Base-by-base conservation (phyloP, 345 rosid genomes). In the Eucalyptus cloeziana region DNA sequence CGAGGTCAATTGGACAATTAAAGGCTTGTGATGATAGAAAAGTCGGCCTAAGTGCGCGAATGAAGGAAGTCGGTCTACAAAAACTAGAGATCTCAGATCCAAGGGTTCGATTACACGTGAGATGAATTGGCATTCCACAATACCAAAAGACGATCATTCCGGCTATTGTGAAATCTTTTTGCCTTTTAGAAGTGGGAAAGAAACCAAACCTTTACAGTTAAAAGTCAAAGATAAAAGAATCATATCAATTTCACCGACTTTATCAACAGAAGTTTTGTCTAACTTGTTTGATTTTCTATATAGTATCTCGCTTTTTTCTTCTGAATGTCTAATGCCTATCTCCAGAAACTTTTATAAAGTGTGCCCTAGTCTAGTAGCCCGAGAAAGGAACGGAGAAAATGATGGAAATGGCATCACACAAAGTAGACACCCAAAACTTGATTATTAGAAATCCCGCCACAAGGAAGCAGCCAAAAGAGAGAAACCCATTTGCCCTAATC, bases 131-230 rank as follows among this genome's bases (percentile, higher is more conserved):
- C 83, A 37, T 19, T 71, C 81, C 25, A 71, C 44, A 9, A 2
- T 21, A 22, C 44, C 81, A 33, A 71, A 71, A 33, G 81, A 71
- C 24, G 1, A 71, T 8, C 4, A 71, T 37, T 43, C 81, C 27
- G 5, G 43, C 25, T n/a, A n/a, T n/a, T n/a, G n/a, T n/a, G 10
- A 71, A 67, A 5, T 0, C 0, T 17, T 71, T 71, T 6, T 19
- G 13, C 83, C 83, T 37, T 71, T 37, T 37, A 6, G 83, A 37
- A 37, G 27, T 37, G 12, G 83, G 25, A 43, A 37, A 37, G 44
- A 40, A 40, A 11, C 1, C 15, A 76, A 21, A 21, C 85, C 47
- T 40, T 10, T 21, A 21, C 30, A 11, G 47, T 3, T 9, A 76
- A 40, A 40, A 76, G 85, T 21, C 85, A 76, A 76, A 37, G 45